Evolutionary conservation across 2,329 filamentous ascomycete species (phyloP).

Genomic region (Beauveria scarabaeidicola): DNA sequence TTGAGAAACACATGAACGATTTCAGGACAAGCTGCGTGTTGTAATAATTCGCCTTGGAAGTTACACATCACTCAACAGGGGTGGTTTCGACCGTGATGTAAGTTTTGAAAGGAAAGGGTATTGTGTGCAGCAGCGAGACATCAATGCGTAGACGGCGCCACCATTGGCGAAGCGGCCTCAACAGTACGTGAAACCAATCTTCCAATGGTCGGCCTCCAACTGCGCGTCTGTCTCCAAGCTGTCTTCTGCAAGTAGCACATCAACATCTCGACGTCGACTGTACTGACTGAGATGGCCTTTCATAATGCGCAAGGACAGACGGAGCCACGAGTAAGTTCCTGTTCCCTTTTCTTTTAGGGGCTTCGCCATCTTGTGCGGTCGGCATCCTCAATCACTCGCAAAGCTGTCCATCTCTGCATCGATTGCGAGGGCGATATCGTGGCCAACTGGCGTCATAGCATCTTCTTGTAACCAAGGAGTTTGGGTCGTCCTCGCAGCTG

Average conservation of each 20-base stretch:
- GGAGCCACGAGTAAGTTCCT: not conserved
- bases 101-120: not conserved
- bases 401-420: slow-evolving; percentile 16
- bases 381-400: slow-evolving; percentile 3
- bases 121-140: not conserved
- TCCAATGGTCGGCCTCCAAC: not conserved
- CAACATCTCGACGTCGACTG: not conserved
- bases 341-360: not conserved
- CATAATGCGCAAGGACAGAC: not conserved
- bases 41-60: not conserved
- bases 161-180: not conserved
- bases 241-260: not conserved
- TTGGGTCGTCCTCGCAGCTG: slow-evolving; percentile 16
- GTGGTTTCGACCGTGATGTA: not conserved
- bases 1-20: not conserved
- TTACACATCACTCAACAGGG: not conserved
- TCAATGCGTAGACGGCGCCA: not conserved
- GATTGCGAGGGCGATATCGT: slow-evolving; percentile 26
- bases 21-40: not conserved
- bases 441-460: slow-evolving; percentile 19
- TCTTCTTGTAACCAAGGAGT: slow-evolving; percentile 26
- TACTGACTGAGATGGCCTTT: not conserved
- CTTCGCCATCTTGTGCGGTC: not conserved
- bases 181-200: not conserved
- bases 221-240: not conserved